Base-by-base conservation (phyloP, 805 yeast species). In the Yarrowia sp. region DNA sequence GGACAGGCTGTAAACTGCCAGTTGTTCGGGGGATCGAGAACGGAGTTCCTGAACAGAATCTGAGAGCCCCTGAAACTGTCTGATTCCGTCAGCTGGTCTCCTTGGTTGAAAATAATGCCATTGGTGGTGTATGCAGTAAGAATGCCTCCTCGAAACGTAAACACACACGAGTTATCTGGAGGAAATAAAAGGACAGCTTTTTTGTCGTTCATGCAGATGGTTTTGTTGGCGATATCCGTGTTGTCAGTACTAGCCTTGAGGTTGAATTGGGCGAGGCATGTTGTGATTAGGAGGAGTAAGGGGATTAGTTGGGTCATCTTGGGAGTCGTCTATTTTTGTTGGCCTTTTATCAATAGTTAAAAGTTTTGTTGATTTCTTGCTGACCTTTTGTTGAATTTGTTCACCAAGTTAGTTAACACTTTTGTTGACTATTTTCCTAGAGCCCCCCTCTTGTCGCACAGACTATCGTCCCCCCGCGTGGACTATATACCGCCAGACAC, bases 1-100 rank as follows among this genome's bases (percentile, higher is more conserved):
- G 63, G 63, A 56, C 63, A 56, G 7, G 63, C 63, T 1, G 19
- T 26, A 5, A 56, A 56, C 38, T 22, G 36, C 63, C 63, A 56
- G n/a, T 56, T 4, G 26, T 26, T 26, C 2, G 63, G 63, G 1
- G 48, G 63, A 10, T 41, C 63, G 3, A 56, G 22, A 10, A 56
- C 48, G 4, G 40, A 41, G 38, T 42, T 22, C 1, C 14, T 9
- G 48, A 56, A 56, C 26, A 42, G n/a, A 22, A 56, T 26, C 63
- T 56, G 63, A 4, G 40, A 26, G 8, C 63, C 63, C 8, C 48
- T n/a, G 22, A 41, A 56, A n/a, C 5, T 41, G 48, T 41, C 38
- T 2, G 48, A 41, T 4, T 41, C 63, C 4, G 10, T 10, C 63
- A 56, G 10, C 36, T 56, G 63, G 3, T 56, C 26, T 7, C 40